phyloP scores from a whole-genome alignment of 2,329 filamentous ascomycete genomes.

The Aspergillus sp. region DNA sequence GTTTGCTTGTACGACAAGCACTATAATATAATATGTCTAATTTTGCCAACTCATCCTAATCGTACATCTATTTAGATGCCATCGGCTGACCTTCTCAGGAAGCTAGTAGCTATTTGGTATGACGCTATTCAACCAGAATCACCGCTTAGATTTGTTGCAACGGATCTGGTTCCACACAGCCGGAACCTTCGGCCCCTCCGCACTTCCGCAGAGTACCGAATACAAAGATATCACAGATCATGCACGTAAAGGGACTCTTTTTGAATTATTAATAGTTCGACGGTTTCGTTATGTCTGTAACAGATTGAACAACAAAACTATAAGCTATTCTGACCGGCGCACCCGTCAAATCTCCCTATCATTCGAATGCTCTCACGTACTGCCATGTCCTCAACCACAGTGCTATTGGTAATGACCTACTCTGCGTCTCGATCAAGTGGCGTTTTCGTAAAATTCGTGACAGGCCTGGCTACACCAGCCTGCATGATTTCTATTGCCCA shows the following conservation, averaged over 20 bases:
- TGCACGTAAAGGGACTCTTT: background rate
- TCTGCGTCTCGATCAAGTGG: background rate
- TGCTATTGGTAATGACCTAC: background rate
- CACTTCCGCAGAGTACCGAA: background rate
- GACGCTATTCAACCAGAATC: too few species aligned
- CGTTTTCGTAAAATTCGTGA: background rate
- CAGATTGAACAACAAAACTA: background rate
- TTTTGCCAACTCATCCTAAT: too few species aligned
- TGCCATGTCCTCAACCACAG: background rate
- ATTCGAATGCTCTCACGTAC: background rate
- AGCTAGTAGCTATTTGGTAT: too few species aligned
- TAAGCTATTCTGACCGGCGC: background rate
- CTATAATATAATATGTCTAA: too few species aligned
- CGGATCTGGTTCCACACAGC: too few species aligned
- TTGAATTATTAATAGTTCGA: background rate
- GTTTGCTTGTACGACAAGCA: too few species aligned
- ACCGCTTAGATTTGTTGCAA: too few species aligned
- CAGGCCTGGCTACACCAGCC: background rate
- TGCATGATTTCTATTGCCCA: background rate
- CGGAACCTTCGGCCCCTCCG: too few species aligned
- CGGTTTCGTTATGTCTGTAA: background rate
- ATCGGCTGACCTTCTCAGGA: too few species aligned
- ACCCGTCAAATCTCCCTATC: background rate
- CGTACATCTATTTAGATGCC: too few species aligned
- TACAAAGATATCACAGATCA: background rate